Base-by-base conservation (phyloP, 2,329 filamentous ascomycete species). In the Pyricularia sp. region DNA sequence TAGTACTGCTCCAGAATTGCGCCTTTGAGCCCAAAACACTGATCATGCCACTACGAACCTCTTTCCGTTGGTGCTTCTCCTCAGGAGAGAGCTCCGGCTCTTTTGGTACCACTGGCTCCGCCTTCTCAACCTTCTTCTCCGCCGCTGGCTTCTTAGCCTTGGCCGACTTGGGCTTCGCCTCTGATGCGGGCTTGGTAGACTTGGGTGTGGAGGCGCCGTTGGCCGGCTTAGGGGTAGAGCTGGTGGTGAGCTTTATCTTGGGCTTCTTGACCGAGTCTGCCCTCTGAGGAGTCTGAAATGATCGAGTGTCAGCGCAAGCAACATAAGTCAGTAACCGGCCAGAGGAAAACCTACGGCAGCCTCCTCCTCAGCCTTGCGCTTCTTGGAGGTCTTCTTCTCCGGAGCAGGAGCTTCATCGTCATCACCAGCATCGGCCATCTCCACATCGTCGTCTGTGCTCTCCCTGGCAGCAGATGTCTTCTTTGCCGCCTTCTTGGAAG, bases 351-450 rank as follows among this genome's bases (percentile, higher is more conserved):
- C 79, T 77, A 89, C 88, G 80, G 90, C 90, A 28, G 84, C 85
- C n/a, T 88, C 88, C 69, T 96, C 93, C 17, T 88, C 91, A 75
- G 92, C 90, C 86, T 97, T 97, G 74, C 93, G 90, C 85, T 97
- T 97, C 86, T 91, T 92, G 7, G 84, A 76, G 2, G 58, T 6
- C 76, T 85, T 85, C 78, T 85, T 85, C 70, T 81, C 78, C 73
- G 80, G 78, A 66, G 76, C 74, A 28, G 78, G 74, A 30, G 78
- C 84, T 70, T 86, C 85, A 30, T 90, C 88, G 42, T 86, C 83
- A 25, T 80, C 80, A 28, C 59, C 59, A 50, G 78, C 81, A 72
- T 91, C 88, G 61, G 82, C 83, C 83, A 90, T 89, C 4, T 89
- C 88, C 11, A 84, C 75, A 71, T 89, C 86, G 30, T 85, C 86